phyloP scores from a whole-genome alignment of 768 basidiomycete species.

The Suillus brevipes region DNA sequence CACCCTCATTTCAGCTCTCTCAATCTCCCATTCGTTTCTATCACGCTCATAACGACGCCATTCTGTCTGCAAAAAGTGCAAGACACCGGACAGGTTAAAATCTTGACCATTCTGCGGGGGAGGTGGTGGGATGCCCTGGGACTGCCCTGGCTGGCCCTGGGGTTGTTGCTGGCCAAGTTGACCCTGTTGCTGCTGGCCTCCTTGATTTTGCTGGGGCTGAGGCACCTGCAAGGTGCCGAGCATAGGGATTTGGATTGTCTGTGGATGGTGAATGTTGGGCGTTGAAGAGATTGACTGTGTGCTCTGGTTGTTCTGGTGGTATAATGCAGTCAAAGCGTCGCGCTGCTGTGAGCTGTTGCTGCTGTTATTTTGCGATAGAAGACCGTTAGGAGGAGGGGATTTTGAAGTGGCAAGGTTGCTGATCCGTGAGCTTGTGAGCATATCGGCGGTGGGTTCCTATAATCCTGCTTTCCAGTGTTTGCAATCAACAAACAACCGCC shows the following conservation, averaged over 20 bases:
- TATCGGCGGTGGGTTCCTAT: slow-evolving; percentile 21
- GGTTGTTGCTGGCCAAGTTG: slow-evolving; percentile 37
- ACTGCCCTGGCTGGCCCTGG: slow-evolving; percentile 55
- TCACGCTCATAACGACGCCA: slow-evolving; percentile 98
- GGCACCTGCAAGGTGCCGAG: slow-evolving; percentile 69
- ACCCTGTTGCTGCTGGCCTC: slow-evolving; percentile 56
- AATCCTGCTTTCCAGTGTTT: slow-evolving; percentile 26
- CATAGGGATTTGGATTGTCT: slow-evolving; percentile 63
- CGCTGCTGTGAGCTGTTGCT: slow-evolving; percentile 30
- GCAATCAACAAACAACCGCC: slow-evolving; percentile 32
- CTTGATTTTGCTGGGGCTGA: slow-evolving; percentile 45
- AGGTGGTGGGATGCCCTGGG: slow-evolving; percentile 64
- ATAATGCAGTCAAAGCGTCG: slow-evolving; percentile 30
- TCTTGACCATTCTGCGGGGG: slow-evolving; percentile 88
- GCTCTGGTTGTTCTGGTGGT: slow-evolving; percentile 31
- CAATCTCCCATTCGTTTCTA: slow-evolving; percentile 99
- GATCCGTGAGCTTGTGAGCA: slow-evolving; percentile 36
- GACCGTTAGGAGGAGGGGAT: slow-evolving; percentile 23
- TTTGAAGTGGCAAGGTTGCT: slow-evolving; percentile 31
- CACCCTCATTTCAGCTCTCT: slow-evolving; percentile 98
- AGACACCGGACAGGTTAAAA: slow-evolving; percentile 88
- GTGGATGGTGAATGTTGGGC: slow-evolving; percentile 38
- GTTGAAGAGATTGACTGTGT: slow-evolving; percentile 13
- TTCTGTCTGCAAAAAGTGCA: slow-evolving; percentile 98
- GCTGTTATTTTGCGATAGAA: slow-evolving; percentile 18